Percentiles rank a stretch among this genome's conserved stretches.
Evolutionary conservation across 108 stramenopile species (phyloP).

Genomic region (Nitzschia sp.): DNA sequence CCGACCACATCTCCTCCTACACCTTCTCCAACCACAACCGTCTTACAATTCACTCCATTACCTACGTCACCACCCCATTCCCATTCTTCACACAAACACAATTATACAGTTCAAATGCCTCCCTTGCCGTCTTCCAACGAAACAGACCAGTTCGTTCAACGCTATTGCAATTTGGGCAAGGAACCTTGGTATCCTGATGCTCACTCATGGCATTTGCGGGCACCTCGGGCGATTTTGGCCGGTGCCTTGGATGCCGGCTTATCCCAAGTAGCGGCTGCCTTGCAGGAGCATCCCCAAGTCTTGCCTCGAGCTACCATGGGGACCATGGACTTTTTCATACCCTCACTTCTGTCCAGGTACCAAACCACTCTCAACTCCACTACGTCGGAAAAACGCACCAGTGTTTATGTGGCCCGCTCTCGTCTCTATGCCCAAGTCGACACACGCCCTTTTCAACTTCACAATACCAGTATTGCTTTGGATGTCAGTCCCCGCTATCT

Average conservation of each 20-base stretch:
- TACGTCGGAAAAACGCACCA: not conserved
- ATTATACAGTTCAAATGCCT: not conserved
- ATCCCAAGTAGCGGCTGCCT: slow-evolving; percentile 5
- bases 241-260: slow-evolving; percentile 31
- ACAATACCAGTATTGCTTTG: slow-evolving; percentile 24
- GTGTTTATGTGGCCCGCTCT: slow-evolving; percentile 33
- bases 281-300: slow-evolving; percentile 33
- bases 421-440: slow-evolving; percentile 37
- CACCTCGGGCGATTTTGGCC: slow-evolving; percentile 31
- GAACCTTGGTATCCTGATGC: slow-evolving; percentile 30
- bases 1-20: not conserved
- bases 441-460: slow-evolving; percentile 3
- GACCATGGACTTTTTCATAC: slow-evolving; percentile 22
- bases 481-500: slow-evolving; percentile 38
- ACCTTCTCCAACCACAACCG: not conserved
- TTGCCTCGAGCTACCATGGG: not conserved
- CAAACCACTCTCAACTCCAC: not conserved
- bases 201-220: slow-evolving; percentile 26
- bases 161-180: slow-evolving; percentile 22
- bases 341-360: slow-evolving; percentile 18
- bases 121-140: not conserved
- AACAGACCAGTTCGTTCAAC: slow-evolving; percentile 13
- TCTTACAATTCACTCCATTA: too few species aligned
- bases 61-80: not conserved
- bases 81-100: too few species aligned